A percentile compares a stretch with the other conserved stretches of the same genome.
Evolutionary conservation across 2,329 filamentous ascomycete species (phyloP).

Genomic region (Mycocentrospora acerina): DNA sequence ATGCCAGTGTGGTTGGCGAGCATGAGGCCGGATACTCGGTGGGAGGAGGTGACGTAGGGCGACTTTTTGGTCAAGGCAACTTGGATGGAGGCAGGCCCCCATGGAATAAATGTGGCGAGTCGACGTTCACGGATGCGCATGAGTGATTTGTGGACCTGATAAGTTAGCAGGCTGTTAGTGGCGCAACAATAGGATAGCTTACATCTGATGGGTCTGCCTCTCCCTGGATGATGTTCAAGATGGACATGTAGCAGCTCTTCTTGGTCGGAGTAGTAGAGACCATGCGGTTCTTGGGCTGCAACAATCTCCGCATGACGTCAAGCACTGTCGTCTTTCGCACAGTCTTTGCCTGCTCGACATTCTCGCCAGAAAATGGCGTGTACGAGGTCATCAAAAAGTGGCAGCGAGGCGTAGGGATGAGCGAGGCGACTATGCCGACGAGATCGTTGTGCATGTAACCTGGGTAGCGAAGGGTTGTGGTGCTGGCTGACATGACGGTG

Average conservation of each 20-base stretch:
- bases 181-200: constrained; percentile 13
- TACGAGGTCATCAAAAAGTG: constrained; percentile 99
- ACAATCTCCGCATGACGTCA: constrained; percentile 91
- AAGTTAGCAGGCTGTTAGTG: constrained; percentile 7
- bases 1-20: constrained; percentile 97
- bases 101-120: constrained; percentile 95
- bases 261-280: constrained; percentile 93
- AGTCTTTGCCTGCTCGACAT: constrained; percentile 94
- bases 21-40: constrained; percentile 95
- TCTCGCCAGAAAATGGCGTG: constrained; percentile 94
- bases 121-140: constrained; percentile 92
- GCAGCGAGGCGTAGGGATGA: constrained; percentile 93
- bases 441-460: constrained; percentile 99
- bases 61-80: constrained; percentile 96
- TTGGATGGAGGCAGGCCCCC: constrained; percentile 97
- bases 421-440: constrained; percentile 90
- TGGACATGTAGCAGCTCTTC: constrained; percentile 98
- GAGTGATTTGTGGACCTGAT: constrained; percentile 84
- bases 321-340: constrained; percentile 97
- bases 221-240: constrained; percentile 97
- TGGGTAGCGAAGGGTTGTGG: constrained; percentile 92
- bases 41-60: constrained; percentile 90
- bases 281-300: constrained; percentile 99
- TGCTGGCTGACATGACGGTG: constrained; percentile 98
- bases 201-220: constrained; percentile 96